Conservation (phyloP, 2,329 filamentous ascomycete genomes). For the Cercospora zeina region DNA sequence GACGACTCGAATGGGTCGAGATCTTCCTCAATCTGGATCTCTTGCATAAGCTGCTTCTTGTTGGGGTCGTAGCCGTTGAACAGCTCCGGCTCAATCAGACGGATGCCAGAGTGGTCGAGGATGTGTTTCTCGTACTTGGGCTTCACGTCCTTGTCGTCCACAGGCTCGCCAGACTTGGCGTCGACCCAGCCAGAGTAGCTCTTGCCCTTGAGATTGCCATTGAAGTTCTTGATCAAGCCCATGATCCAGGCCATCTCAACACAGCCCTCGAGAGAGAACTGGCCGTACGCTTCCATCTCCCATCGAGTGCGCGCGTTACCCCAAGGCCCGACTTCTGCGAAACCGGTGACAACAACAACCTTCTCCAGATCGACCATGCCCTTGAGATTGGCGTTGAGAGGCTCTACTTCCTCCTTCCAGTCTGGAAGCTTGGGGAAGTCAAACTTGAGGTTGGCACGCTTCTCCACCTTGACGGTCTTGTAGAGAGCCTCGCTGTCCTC, state of each 20-base stretch:
- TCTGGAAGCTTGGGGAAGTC: constrained; percentile 88
- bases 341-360: constrained; percentile 95
- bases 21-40: constrained; percentile 96
- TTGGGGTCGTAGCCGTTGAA: constrained; percentile 97
- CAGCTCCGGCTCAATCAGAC: constrained; percentile 93
- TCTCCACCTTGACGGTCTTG: constrained; percentile 90
- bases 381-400: constrained; percentile 83
- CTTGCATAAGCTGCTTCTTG: constrained; percentile 97
- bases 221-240: constrained; percentile 98
- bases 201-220: constrained; percentile 92
- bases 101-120: constrained; percentile 93
- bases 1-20: constrained; percentile 95
- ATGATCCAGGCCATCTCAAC: constrained; percentile 99
- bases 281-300: constrained; percentile 98
- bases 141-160: constrained; percentile 98
- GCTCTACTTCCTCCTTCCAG: constrained; percentile 87
- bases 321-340: constrained; percentile 95
- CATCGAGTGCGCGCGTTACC: constrained; percentile 96
- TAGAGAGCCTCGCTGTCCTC: constrained; percentile 89
- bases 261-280: constrained; percentile 96
- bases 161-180: constrained; percentile 86
- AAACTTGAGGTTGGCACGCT: constrained; percentile 96
- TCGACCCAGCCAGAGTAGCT: constrained; percentile 97
- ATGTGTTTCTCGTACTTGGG: constrained; percentile 96
- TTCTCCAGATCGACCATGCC: constrained; percentile 99